These are phyloP conservation scores for Saksenaea oblongispora DNA, from an alignment of 371 early-diverging fungal genomes.

Conservation along the genomic window DNA sequence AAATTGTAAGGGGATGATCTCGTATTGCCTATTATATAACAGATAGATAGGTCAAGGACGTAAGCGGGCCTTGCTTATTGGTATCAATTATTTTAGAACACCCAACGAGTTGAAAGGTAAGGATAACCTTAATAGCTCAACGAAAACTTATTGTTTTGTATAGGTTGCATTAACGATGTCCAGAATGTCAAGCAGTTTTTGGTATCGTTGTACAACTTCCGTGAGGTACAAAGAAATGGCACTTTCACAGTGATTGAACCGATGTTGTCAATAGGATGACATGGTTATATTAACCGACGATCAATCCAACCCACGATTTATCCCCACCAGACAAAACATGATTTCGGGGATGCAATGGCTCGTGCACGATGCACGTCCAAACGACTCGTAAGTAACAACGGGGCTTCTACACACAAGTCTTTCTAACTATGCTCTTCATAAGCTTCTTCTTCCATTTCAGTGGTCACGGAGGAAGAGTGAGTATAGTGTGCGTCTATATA, in stretches of 20 bases:
- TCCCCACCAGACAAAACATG: conserved; percentile 87
- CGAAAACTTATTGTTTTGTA: neutral
- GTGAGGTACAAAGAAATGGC: conserved; percentile 30
- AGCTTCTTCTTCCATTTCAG: conserved; percentile 87
- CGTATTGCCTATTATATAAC: neutral
- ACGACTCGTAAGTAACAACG: conserved; percentile 69
- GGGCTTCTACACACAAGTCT: neutral
- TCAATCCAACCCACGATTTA: conserved; percentile 60
- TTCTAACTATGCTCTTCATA: neutral
- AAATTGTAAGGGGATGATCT: conserved; percentile 50
- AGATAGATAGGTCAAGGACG: conserved; percentile 53
- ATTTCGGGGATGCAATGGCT: conserved; percentile 89
- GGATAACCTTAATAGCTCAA: neutral
- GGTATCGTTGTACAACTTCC: conserved; percentile 63
- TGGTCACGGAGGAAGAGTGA: conserved; percentile 84
- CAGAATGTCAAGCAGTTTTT: conserved; percentile 81
- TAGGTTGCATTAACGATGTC: conserved; percentile 93
- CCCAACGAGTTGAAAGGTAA: conserved; percentile 61
- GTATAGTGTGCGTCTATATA: neutral
- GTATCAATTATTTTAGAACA: conserved; percentile 89
- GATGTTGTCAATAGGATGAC: conserved; percentile 40
- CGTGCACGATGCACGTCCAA: conserved; percentile 74
- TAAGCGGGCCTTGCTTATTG: conserved; percentile 84
- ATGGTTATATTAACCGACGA: conserved; percentile 91
- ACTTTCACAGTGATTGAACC: neutral